Evolutionary conservation across 2,329 filamentous ascomycete species (phyloP).

Genomic region (Colletotrichum tropicale): DNA sequence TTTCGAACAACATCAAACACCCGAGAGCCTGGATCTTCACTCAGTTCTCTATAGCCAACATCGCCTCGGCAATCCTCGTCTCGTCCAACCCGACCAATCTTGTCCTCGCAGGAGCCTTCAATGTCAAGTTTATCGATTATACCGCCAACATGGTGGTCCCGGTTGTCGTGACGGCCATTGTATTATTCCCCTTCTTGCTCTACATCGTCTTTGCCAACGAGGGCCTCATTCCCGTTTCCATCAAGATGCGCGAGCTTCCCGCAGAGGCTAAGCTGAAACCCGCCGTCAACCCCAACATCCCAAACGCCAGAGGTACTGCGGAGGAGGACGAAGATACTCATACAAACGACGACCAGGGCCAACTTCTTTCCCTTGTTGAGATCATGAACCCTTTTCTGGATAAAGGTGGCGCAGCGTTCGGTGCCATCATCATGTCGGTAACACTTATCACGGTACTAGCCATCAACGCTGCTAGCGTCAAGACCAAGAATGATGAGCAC

Average conservation of each 20-base stretch:
- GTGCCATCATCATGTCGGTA: constrained; percentile 67
- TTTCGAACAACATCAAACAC: constrained; percentile 72
- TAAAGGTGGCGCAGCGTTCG: constrained; percentile 67
- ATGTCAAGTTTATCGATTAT: constrained; percentile 74
- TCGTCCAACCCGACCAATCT: constrained; percentile 81
- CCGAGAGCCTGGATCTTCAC: constrained; percentile 76
- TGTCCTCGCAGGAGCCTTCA: constrained; percentile 74
- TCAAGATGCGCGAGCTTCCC: constrained; percentile 71
- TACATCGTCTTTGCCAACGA: constrained; percentile 72
- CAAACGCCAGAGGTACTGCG: constrained; percentile 60
- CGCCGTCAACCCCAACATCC: constrained; percentile 73
- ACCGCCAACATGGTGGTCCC: constrained; percentile 81
- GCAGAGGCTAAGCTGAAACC: constrained; percentile 61
- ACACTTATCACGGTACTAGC: constrained; percentile 70
- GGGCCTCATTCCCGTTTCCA: constrained; percentile 66
- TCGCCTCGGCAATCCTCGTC: constrained; percentile 76
- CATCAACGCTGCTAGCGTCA: constrained; percentile 65
- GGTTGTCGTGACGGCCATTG: constrained; percentile 68
- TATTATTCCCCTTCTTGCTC: constrained; percentile 72
- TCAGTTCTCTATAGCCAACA: constrained; percentile 76
- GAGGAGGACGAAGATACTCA: constrained; percentile 49
- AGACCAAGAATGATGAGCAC: constrained; percentile 42
- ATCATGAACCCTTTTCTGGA: constrained; percentile 79
- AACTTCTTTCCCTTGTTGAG: constrained; percentile 68
- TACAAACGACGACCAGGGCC: constrained; percentile 51